Evolutionary conservation across 129 eudicot genomes (phyloP).

Genomic region (Helianthus annuus): HanXRQr2.0-SUNRISE NC_035442.2:149057689-149058188

Average conservation of each 20-base stretch:
- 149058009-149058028: neutral
- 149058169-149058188: constrained; percentile 1
- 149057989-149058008: constrained; percentile 24
- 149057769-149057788: no score
- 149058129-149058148: neutral
- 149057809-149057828: neutral
- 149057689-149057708: no score
- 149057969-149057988: constrained; percentile 92
- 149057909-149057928: constrained; percentile 52
- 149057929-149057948: constrained; percentile 80
- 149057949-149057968: constrained; percentile 79
- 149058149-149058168: no score
- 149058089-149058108: neutral
- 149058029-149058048: neutral
- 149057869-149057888: neutral
- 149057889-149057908: no score
- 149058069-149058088: neutral
- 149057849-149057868: neutral
- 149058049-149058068: constrained; percentile 11
- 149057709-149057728: no score
- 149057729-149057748: no score
- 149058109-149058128: no score
- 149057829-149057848: neutral
- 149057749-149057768: no score
- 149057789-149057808: constrained; percentile 16